A percentile compares a stretch with the other conserved stretches of the same genome.
Conservation (phyloP, 2,329 filamentous ascomycete genomes). For the Sordariomycetes sp. region DNA sequence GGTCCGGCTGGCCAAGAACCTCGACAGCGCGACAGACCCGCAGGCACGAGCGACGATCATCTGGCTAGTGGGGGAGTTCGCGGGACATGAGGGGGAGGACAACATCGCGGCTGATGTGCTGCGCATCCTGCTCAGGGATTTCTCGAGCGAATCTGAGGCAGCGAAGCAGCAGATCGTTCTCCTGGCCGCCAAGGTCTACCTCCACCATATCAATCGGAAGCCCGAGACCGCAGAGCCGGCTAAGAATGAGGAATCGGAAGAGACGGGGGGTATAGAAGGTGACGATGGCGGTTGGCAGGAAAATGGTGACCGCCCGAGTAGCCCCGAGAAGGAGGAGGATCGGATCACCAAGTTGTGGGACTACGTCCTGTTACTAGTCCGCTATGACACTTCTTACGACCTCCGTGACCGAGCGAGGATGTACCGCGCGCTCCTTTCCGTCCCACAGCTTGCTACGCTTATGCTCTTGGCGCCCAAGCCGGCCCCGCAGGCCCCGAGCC, state of each 20-base stretch:
- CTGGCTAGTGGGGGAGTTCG: conserved; percentile 94
- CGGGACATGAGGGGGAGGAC: conserved; percentile 66
- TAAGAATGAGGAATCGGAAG: conserved; percentile 15
- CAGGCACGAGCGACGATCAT: conserved; percentile 89
- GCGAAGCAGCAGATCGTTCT: conserved; percentile 88
- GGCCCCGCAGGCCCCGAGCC: conserved; percentile 80
- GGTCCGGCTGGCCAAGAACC: conserved; percentile 77
- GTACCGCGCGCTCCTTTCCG: conserved; percentile 73
- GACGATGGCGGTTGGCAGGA: conserved; percentile 8
- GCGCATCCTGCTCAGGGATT: conserved; percentile 76
- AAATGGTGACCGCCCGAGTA: not conserved
- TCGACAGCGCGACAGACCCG: conserved; percentile 79
- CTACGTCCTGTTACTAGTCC: conserved; percentile 72
- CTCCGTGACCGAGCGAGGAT: conserved; percentile 83
- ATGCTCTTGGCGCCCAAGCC: conserved; percentile 92
- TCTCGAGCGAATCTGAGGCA: conserved; percentile 70
- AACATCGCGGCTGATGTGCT: conserved; percentile 91
- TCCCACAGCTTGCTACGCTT: conserved; percentile 79
- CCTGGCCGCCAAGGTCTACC: conserved; percentile 90
- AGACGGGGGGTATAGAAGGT: conserved; percentile 17
- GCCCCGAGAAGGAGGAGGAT: conserved; percentile 39
- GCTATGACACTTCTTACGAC: conserved; percentile 93
- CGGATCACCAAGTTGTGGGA: conserved; percentile 71
- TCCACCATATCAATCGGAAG: conserved; percentile 70
- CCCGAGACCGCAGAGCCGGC: conserved; percentile 27